phyloP scores from a whole-genome alignment of 2,329 filamentous ascomycete species.

The Pyrenophora graminea region DNA sequence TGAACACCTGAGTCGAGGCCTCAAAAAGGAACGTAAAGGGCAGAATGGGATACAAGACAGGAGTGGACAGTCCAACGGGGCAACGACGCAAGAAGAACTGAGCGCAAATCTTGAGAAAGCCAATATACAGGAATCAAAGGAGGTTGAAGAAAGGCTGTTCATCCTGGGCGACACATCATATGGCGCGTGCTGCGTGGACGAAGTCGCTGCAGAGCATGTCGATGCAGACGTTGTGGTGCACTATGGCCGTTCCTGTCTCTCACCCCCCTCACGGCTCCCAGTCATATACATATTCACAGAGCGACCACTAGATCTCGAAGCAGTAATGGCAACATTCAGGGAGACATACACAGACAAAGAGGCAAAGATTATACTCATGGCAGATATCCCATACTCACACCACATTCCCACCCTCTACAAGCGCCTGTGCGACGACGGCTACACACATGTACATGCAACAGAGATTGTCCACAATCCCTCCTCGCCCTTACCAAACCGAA shows the following conservation, averaged over 20 bases:
- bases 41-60: constrained; percentile 9
- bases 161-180: constrained; percentile 96
- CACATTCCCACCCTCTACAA: constrained; percentile 67
- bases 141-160: constrained; percentile 61
- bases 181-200: constrained; percentile 94
- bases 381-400: constrained; percentile 83
- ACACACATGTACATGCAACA: constrained; percentile 70
- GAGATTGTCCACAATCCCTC: constrained; percentile 76
- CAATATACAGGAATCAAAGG: constrained; percentile 16
- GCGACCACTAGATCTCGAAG: constrained; percentile 66
- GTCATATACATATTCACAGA: constrained; percentile 90
- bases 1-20: constrained; percentile 62
- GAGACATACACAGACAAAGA: constrained; percentile 68
- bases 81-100: constrained; percentile 20
- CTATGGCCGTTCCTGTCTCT: constrained; percentile 90
- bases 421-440: constrained; percentile 66
- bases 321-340: constrained; percentile 65
- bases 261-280: constrained; percentile 82
- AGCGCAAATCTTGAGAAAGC: constrained; percentile 19
- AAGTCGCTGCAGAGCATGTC: constrained; percentile 92
- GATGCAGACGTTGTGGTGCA: constrained; percentile 90
- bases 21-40: constrained; percentile 43
- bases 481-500: constrained; percentile 82
- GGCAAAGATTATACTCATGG: constrained; percentile 76
- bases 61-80: constrained; percentile 7